Evolutionary conservation across 129 eudicot genomes (phyloP).

Genomic region (Arctium lappa): DNA sequence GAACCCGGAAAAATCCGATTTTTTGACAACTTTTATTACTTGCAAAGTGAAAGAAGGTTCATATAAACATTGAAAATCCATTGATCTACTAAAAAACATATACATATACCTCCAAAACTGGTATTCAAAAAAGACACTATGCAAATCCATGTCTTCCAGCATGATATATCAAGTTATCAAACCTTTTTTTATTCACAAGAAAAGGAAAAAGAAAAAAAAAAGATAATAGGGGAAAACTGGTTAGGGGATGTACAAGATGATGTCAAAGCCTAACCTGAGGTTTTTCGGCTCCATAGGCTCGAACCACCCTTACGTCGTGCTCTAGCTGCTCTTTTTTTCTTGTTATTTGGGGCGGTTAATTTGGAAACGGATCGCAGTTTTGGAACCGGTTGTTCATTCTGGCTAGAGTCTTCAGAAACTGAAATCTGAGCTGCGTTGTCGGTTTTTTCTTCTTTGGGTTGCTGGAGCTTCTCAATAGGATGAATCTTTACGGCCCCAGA

Average conservation of each 20-base stretch:
- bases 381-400: slow-evolving; percentile 44
- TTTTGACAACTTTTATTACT: too few species aligned
- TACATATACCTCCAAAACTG: slow-evolving; percentile 25
- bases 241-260: slow-evolving; percentile 31
- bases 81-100: slow-evolving; percentile 17
- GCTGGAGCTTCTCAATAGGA: slow-evolving; percentile 27
- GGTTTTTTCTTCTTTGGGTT: slow-evolving; percentile 25
- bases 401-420: slow-evolving; percentile 21
- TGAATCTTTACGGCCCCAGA: slow-evolving; percentile 36
- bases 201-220: not conserved
- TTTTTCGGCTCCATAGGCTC: slow-evolving; percentile 38
- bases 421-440: slow-evolving; percentile 3
- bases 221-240: slow-evolving; percentile 7
- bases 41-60: too few species aligned
- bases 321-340: slow-evolving; percentile 47
- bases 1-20: too few species aligned
- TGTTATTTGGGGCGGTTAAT: slow-evolving; percentile 39
- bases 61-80: not conserved
- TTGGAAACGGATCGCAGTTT: slow-evolving; percentile 45
- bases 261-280: slow-evolving; percentile 35
- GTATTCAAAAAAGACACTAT: not conserved
- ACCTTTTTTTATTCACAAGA: slow-evolving; percentile 28
- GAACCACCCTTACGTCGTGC: slow-evolving; percentile 50
- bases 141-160: not conserved
- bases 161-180: not conserved